phyloP scores from a whole-genome alignment of 768 basidiomycete genomes.

The Auriscalpium microsporum region DNA sequence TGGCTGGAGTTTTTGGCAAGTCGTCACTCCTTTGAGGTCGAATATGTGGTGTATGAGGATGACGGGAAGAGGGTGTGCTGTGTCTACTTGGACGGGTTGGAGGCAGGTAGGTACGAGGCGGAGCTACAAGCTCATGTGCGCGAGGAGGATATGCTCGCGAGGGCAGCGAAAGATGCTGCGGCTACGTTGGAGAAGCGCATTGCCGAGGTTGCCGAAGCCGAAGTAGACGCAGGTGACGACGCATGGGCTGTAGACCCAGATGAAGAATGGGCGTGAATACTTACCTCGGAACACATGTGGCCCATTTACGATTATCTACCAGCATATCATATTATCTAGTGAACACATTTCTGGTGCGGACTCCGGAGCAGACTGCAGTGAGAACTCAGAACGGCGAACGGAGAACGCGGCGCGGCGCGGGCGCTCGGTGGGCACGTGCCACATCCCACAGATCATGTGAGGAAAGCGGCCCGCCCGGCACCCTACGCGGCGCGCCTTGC shows the following conservation, averaged over 20 bases:
- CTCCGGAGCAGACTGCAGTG: no score
- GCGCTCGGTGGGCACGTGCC: no score
- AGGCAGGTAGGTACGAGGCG: not conserved
- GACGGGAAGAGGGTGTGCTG: slow-evolving; percentile 5
- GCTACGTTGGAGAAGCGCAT: not conserved
- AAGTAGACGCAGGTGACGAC: not conserved
- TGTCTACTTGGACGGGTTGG: slow-evolving; percentile 1
- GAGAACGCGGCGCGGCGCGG: no score
- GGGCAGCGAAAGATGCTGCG: slow-evolving; percentile 6
- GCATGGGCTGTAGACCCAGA: not conserved
- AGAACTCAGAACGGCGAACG: no score
- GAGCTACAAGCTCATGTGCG: not conserved
- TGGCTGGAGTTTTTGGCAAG: slow-evolving; percentile 9
- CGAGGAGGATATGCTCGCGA: not conserved
- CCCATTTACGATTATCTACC: no score
- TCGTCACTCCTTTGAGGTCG: slow-evolving; percentile 2
- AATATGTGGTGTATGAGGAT: slow-evolving; percentile 7
- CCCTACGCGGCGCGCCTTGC: not conserved
- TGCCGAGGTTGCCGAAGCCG: not conserved
- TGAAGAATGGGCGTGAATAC: no score
- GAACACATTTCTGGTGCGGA: no score
- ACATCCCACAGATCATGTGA: no score
- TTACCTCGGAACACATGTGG: no score
- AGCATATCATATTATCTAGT: no score
- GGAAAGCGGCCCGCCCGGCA: not conserved